A percentile compares a stretch with the other conserved stretches of the same genome.
Conservation (phyloP, 345 rosid genomes). For the Cardamine chenopodiifolia region DNA sequence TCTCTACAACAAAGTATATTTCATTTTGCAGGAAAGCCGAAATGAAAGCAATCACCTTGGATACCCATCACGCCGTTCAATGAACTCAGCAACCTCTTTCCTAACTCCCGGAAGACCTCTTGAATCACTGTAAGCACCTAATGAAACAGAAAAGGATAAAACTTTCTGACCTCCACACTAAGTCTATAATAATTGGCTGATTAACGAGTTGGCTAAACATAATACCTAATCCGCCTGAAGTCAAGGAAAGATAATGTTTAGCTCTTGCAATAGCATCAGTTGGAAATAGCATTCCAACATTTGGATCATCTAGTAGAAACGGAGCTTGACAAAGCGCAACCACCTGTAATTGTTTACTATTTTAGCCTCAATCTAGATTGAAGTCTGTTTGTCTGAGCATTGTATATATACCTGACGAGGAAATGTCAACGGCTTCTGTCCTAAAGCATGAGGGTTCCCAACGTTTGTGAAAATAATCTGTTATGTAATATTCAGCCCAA, state of each 20-base stretch:
- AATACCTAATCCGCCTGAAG: conserved; percentile 97
- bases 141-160: not conserved
- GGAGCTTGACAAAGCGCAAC: conserved; percentile 99
- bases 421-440: conserved; percentile 93
- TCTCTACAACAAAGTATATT: not conserved
- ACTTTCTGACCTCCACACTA: too few species aligned
- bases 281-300: conserved; percentile 86
- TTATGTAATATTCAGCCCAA: conserved; percentile 22
- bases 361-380: not conserved
- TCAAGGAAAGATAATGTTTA: conserved; percentile 82
- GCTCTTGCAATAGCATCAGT: conserved; percentile 97
- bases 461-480: conserved; percentile 98
- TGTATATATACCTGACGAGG: conserved; percentile 77
- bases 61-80: conserved; percentile 89
- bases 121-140: conserved; percentile 99
- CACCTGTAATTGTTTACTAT: conserved; percentile 53
- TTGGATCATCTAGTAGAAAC: conserved; percentile 91
- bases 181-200: too few species aligned
- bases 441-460: conserved; percentile 98
- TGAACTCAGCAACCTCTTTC: conserved; percentile 96
- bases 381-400: not conserved
- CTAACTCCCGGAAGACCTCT: conserved; percentile 89
- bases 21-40: not conserved
- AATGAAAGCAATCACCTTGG: conserved; percentile 68
- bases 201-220: too few species aligned